Evolutionary conservation across 2,329 filamentous ascomycete species (phyloP).

Genomic region (Colletotrichum agaves): DNA sequence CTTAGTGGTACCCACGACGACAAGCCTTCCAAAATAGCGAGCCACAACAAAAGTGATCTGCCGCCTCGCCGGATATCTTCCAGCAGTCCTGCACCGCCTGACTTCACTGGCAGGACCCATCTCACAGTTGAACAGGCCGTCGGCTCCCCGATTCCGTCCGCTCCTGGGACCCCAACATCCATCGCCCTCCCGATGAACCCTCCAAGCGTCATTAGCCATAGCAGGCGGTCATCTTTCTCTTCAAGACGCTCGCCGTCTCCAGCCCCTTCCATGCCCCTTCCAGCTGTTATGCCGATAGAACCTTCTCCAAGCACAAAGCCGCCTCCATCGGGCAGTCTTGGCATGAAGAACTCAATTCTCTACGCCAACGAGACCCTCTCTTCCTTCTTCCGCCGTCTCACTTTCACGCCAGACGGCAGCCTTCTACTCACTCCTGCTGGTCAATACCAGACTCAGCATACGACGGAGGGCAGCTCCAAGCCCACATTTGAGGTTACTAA

Average conservation of each 20-base stretch:
- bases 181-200: slow-evolving; percentile 96
- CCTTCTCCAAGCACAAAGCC: slow-evolving; percentile 79
- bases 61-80: slow-evolving; percentile 90
- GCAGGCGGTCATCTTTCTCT: slow-evolving; percentile 85
- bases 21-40: slow-evolving; percentile 82
- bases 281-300: slow-evolving; percentile 94
- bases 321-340: slow-evolving; percentile 66
- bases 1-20: slow-evolving; percentile 69
- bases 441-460: slow-evolving; percentile 88
- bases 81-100: slow-evolving; percentile 90
- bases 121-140: slow-evolving; percentile 67
- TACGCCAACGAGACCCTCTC: slow-evolving; percentile 98
- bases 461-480: slow-evolving; percentile 73
- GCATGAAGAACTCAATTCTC: slow-evolving; percentile 85
- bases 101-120: slow-evolving; percentile 75
- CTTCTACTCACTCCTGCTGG: slow-evolving; percentile 93
- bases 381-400: slow-evolving; percentile 93
- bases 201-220: slow-evolving; percentile 75
- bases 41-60: slow-evolving; percentile 85
- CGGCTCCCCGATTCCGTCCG: slow-evolving; percentile 88
- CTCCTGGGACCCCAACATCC: slow-evolving; percentile 92
- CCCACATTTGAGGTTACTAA: slow-evolving; percentile 89
- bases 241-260: slow-evolving; percentile 89
- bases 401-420: slow-evolving; percentile 95
- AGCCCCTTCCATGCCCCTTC: slow-evolving; percentile 90